Evolutionary conservation across 1,284 basidiomycete genomes (phyloP).

Genomic region (Apiotrichum sp.): DNA sequence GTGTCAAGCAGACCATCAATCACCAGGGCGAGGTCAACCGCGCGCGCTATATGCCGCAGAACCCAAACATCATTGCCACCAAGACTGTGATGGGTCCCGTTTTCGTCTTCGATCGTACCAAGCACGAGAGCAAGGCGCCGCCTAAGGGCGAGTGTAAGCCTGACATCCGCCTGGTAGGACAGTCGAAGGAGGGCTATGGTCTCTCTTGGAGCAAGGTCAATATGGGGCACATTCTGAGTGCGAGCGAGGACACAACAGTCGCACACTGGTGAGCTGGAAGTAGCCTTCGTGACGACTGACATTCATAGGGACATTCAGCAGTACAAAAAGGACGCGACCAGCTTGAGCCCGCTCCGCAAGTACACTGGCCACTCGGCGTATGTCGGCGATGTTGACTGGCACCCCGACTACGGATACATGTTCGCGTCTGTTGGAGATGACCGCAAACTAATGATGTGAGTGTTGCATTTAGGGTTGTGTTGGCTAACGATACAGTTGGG

Average conservation of each 20-base stretch:
- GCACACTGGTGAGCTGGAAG: conserved; percentile 83
- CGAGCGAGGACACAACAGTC: conserved; percentile 92
- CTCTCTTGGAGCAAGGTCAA: conserved; percentile 84
- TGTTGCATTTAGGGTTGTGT: conserved; percentile 6
- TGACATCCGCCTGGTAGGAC: conserved; percentile 83
- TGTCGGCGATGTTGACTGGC: conserved; percentile 97
- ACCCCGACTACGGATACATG: conserved; percentile 71
- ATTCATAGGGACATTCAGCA: conserved; percentile 84
- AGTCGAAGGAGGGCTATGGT: conserved; percentile 91
- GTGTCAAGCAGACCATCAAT: conserved; percentile 90
- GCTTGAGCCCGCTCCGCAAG: conserved; percentile 71
- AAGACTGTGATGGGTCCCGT: conserved; percentile 88
- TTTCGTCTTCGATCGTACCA: conserved; percentile 91
- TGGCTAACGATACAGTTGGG: conserved; percentile 62
- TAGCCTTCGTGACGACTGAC: conserved; percentile 44
- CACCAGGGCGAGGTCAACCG: conserved; percentile 95
- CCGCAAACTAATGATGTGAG: conserved; percentile 83
- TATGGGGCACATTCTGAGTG: conserved; percentile 78
- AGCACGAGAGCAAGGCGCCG: conserved; percentile 89
- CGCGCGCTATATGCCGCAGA: conserved; percentile 98
- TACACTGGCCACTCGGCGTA: conserved; percentile 85
- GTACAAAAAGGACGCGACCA: conserved; percentile 73
- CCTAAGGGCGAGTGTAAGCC: conserved; percentile 77
- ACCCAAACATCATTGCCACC: conserved; percentile 93
- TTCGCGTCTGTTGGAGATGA: conserved; percentile 98